Conservation (phyloP, 2,329 filamentous ascomycete genomes). For the Trichothecium sympodiale region DNA sequence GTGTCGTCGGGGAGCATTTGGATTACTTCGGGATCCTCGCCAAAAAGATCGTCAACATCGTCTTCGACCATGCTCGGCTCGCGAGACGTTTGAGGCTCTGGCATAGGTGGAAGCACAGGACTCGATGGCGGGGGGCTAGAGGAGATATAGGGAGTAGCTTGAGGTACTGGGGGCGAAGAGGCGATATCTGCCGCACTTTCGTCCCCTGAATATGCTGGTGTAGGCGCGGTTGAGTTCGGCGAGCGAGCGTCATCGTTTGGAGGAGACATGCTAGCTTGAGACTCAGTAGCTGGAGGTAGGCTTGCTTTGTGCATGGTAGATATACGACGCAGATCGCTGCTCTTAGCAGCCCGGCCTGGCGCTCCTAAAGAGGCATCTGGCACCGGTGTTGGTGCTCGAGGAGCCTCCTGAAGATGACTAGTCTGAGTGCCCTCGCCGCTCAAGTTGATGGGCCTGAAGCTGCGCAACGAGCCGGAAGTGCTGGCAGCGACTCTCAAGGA, state of each 20-base stretch:
- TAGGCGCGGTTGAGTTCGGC: constrained; percentile 41
- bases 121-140: constrained; percentile 67
- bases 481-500: constrained; percentile 85
- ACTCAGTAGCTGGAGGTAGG: constrained; percentile 16
- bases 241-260: constrained; percentile 40
- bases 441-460: constrained; percentile 62
- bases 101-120: constrained; percentile 59
- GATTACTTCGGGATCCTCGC: constrained; percentile 37
- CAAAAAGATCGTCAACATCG: constrained; percentile 58
- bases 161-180: constrained; percentile 78
- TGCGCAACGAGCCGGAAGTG: constrained; percentile 77
- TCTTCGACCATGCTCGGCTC: constrained; percentile 84
- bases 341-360: constrained; percentile 4
- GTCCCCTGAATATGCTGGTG: constrained; percentile 38
- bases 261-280: constrained; percentile 18
- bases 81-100: constrained; percentile 45
- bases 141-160: constrained; percentile 40
- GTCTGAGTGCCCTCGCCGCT: constrained; percentile 29
- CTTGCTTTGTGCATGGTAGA: too few species aligned
- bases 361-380: constrained; percentile 31
- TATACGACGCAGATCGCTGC: background rate
- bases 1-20: background rate
- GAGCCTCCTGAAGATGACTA: constrained; percentile 57
- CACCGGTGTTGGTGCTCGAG: constrained; percentile 66
- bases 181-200: constrained; percentile 73